Base-by-base conservation (phyloP, 768 basidiomycete genomes). In the Epithele typhae region DNA sequence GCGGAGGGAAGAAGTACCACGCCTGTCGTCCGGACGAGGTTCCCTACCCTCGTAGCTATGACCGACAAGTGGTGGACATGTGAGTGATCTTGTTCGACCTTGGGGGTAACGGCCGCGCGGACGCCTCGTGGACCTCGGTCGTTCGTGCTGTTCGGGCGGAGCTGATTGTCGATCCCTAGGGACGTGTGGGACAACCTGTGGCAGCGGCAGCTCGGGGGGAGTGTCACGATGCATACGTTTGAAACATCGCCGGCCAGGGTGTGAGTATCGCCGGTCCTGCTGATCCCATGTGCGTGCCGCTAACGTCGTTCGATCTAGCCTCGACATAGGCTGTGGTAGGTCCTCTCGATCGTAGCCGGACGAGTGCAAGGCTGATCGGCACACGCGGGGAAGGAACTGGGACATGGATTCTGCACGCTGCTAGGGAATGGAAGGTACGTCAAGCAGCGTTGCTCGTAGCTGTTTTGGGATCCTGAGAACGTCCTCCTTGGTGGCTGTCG, bases 251-350 rank as follows among this genome's bases (percentile, higher is more conserved):
- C 85, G 3, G 66, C 67, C 3, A 77, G 73, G 73, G 82, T 84
- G 81, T 84, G 65, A 58, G 76, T 71, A 3, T 30, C 15, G 41
- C 33, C 51, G 37, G n/a, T 22, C 7, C 9, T 17, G 4, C 25
- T 21, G 24, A 38, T 33, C 43, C 24, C 51, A 41, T 19, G 35
- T 11, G 24, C 21, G 14, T 7, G 12, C 23, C 30, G 6, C 49
- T 44, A 21, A 45, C 49, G 43, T 36, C 10, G 32, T n/a, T 43
- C 27, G 40, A 56, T 53, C 24, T 54, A 81, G 83, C 25, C 68
- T 89, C 23, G 87, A 89, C 54, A 65, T 89, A 37, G 87, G 85
- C 9, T 87, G 85, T 57, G 86, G 83, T 82, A 53, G 59, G 77
- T 68, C 8, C 21, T 36, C 9, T 15, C 15, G 30, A 9, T 32